Conservation (phyloP, 2,329 filamentous ascomycete genomes). For the Botryotinia narcissicola region DNA sequence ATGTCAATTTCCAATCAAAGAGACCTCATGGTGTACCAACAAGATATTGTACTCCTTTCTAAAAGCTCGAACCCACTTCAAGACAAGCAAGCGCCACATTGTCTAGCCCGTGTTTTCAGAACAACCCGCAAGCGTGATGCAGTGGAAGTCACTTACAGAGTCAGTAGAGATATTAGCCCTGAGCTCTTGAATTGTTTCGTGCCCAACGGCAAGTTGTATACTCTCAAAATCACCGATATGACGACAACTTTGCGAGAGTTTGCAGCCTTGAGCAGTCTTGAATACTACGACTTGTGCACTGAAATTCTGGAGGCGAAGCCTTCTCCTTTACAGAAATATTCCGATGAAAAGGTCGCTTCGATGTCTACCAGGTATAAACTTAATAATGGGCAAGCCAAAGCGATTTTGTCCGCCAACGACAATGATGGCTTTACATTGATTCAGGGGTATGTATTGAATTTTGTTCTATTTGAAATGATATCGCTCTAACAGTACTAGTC, state of each 20-base stretch:
- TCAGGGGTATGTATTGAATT: slow-evolving; percentile 63
- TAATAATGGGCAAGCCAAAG: slow-evolving; percentile 85
- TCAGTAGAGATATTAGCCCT: slow-evolving; percentile 55
- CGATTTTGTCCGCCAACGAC: slow-evolving; percentile 85
- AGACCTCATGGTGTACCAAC: slow-evolving; percentile 72
- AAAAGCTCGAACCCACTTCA: slow-evolving; percentile 68
- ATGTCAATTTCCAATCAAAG: slow-evolving; percentile 69
- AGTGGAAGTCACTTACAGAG: slow-evolving; percentile 81
- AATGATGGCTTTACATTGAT: slow-evolving; percentile 97
- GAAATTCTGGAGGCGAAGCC: slow-evolving; percentile 89
- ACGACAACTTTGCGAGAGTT: slow-evolving; percentile 95
- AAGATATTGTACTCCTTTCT: slow-evolving; percentile 86
- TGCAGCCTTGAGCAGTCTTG: slow-evolving; percentile 81
- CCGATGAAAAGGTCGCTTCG: slow-evolving; percentile 66
- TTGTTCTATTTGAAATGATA: slow-evolving; percentile 27
- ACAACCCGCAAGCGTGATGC: slow-evolving; percentile 77
- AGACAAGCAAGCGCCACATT: slow-evolving; percentile 67
- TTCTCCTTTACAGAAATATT: slow-evolving; percentile 81
- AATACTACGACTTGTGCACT: slow-evolving; percentile 94
- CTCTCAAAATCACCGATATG: slow-evolving; percentile 85
- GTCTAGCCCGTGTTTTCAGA: slow-evolving; percentile 79
- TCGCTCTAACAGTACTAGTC: slow-evolving; percentile 48
- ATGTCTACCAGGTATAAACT: slow-evolving; percentile 76
- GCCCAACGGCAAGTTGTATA: slow-evolving; percentile 68
- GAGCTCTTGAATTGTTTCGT: slow-evolving; percentile 62